Base-by-base conservation (phyloP, 106 monocot species). In the Amphibolis antarctica region DNA sequence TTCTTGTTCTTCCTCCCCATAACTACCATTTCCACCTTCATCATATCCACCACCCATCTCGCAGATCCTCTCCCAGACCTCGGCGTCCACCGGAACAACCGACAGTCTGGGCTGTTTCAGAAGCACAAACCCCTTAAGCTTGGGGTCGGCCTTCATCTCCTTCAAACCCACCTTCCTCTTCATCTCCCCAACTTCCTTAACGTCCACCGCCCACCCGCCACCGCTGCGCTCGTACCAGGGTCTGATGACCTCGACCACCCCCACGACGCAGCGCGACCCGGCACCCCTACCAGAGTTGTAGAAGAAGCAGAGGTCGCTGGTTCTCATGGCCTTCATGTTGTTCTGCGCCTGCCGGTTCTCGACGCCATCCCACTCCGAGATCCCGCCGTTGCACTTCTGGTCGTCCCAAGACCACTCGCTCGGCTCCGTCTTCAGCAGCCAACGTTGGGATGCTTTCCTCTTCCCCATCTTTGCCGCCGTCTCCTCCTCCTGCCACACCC, bases 391-490 rank as follows among this genome's bases (percentile, higher is more conserved):
- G 48, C 71, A 45, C 17, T 55, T 64, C 74, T 89, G 89, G 59
- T 83, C 79, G 5, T 78, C 75, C 94, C 94, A 94, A 13, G 94
- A 94, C 94, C 94, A 94, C 69, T 89, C 89, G 19, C 55, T 54
- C 10, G 94, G 86, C 74, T 94, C 89, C 67, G 89, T 89, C 78
- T 94, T 94, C 58, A 94, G 78, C 17, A 89, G 68, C 94, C 94
- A 94, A 69, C 78, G 84, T 14, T 36, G 46, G 22, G 55, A 6
- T n/a, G 53, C 42, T 25, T 55, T 67, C 67, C 55, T 67, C 67
- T 55, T 67, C 67, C n/a, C 27, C 42, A 18, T 27, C 28, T 24
- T 24, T 19, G 19, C 12, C n/a, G 9, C 22, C 21, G 9, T 52
- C 52, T 52, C 23, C 11, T 53, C 53, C 23, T 36, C 7, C 36